phyloP scores from a whole-genome alignment of 78 protist species.

The Monocercomonoides exilis region DNA sequence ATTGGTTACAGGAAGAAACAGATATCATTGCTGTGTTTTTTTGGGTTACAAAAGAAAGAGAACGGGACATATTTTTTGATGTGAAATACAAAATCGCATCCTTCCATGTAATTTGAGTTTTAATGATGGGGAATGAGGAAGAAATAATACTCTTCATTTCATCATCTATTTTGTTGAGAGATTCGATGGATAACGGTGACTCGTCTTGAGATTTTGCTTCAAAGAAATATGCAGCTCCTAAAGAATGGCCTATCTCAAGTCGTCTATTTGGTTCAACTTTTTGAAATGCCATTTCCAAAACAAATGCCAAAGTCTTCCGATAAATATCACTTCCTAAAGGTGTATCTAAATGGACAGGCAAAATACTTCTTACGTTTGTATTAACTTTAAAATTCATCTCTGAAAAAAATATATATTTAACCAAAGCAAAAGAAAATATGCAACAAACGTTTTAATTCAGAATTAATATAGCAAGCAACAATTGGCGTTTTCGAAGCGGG shows the following conservation, averaged over 20 bases:
- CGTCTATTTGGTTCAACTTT: neutral
- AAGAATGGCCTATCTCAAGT: conserved; percentile 15
- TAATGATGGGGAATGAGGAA: neutral
- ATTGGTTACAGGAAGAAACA: conserved; percentile 1
- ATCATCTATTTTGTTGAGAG: neutral
- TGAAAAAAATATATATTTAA: too few relatives aligned
- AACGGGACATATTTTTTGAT: neutral
- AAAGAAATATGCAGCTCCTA: conserved; percentile 16
- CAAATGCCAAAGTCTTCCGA: conserved; percentile 13
- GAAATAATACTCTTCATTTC: neutral
- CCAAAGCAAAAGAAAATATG: too few relatives aligned
- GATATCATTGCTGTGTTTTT: conserved; percentile 6
- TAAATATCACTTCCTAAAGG: neutral
- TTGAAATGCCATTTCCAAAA: conserved; percentile 5
- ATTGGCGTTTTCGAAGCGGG: too few relatives aligned
- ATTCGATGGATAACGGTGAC: neutral
- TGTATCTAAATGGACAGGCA: neutral
- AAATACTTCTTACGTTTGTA: neutral
- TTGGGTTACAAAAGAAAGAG: neutral
- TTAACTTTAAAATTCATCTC: too few relatives aligned
- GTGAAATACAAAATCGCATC: neutral
- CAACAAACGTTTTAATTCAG: too few relatives aligned
- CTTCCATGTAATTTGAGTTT: neutral
- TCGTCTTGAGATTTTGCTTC: neutral
- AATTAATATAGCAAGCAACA: too few relatives aligned